Conservation (phyloP, 805 yeast genomes). For the Teunomyces lycoperdinae region DNA sequence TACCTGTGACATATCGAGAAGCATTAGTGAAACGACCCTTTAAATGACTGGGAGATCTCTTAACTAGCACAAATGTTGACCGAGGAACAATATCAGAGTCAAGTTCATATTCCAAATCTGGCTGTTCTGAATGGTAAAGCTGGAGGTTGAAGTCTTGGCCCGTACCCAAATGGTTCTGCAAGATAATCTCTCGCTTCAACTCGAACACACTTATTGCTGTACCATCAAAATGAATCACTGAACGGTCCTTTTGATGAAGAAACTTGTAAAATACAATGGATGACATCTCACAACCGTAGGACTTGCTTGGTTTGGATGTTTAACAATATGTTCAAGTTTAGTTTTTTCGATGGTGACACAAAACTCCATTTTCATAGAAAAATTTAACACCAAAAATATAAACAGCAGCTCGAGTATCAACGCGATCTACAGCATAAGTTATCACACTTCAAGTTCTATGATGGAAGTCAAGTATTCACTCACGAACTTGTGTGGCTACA, state of each 20-base stretch:
- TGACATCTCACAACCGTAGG: slow-evolving; percentile 50
- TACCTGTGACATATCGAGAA: slow-evolving; percentile 68
- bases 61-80: slow-evolving; percentile 77
- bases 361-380: slow-evolving; percentile 3
- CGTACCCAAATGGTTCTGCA: slow-evolving; percentile 74
- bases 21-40: slow-evolving; percentile 43
- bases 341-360: slow-evolving; percentile 3
- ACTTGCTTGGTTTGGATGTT: no score
- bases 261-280: slow-evolving; percentile 86
- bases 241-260: slow-evolving; percentile 75
- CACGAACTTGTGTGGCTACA: slow-evolving; percentile 20
- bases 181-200: slow-evolving; percentile 83
- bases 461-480: slow-evolving; percentile 16
- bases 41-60: slow-evolving; percentile 68
- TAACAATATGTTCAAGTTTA: background rate
- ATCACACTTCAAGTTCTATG: background rate
- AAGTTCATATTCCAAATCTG: slow-evolving; percentile 71
- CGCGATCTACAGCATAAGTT: background rate
- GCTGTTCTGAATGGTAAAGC: slow-evolving; percentile 56
- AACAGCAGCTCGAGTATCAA: background rate
- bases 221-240: slow-evolving; percentile 87
- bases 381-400: slow-evolving; percentile 4
- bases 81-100: slow-evolving; percentile 91
- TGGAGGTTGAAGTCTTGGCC: slow-evolving; percentile 82
- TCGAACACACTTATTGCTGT: slow-evolving; percentile 96